Base-by-base conservation (phyloP, 768 basidiomycete species). In the Lentinula aciculospora region DNA sequence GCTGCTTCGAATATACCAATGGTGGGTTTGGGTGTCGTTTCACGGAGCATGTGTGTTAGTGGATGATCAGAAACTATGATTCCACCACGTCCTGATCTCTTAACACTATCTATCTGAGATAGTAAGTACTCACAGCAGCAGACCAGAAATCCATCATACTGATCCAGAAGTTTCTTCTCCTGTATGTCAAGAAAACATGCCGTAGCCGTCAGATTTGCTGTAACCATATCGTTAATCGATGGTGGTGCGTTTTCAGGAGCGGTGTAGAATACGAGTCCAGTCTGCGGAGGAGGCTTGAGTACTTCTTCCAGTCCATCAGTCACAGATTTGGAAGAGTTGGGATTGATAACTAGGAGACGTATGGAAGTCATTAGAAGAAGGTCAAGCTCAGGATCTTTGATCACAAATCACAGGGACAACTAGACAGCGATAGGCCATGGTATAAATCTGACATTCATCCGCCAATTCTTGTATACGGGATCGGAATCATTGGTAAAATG, bases 401-500 rank as follows among this genome's bases (percentile, higher is more conserved):
- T 53, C 50, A 39, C 32, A 51, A 51, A 34, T 13, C 37, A 39
- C 37, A 39, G 17, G 37, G n/a, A 5, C 6, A 34, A 34, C 32
- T 34, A 34, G 32, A 34, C 32, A n/a, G n/a, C n/a, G n/a, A n/a
- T n/a, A n/a, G n/a, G n/a, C 21, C 40, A 42, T 17, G 21, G 17
- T 17, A 12, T 6, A 17, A 17, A 6, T 17, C n/a, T 42, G 15
- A 42, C 40, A 1, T 13, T 42, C 12, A 19, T 17, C 47, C n/a
- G 2, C 3, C 50, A 3, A 51, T 76, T 40, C 68, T 77, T 46
- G 67, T 78, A 50, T 64, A 76, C 46, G 76, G 76, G 12, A 72
- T 74, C 4, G 78, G 78, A 7, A 75, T 80, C 8, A 73, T 79
- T 44, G 78, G 78, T 7, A 72, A 78, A 21, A 72, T 75, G 2